These are phyloP conservation scores for Dipodascus geniculatus DNA, from an alignment of 805 yeast species.

Conservation along the genomic window DNA sequence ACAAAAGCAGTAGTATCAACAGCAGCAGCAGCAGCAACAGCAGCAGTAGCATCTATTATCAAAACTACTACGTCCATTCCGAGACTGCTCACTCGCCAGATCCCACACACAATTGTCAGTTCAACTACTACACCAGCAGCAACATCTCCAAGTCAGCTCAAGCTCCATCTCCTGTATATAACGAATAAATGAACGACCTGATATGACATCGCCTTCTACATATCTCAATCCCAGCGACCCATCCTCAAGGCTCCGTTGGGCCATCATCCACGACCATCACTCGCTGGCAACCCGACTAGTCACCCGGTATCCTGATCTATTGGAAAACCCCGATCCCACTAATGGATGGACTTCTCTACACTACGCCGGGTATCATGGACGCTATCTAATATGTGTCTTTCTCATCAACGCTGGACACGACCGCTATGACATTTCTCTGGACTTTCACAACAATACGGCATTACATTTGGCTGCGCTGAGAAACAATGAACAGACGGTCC, in stretches of 20 bases:
- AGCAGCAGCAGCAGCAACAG: too few relatives aligned
- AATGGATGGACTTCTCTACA: conserved; percentile 81
- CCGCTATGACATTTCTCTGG: conserved; percentile 33
- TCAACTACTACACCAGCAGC: too few relatives aligned
- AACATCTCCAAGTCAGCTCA: too few relatives aligned
- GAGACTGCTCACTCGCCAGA: too few relatives aligned
- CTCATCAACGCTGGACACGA: conserved; percentile 49
- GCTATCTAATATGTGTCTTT: conserved; percentile 50
- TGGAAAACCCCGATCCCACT: conserved; percentile 54
- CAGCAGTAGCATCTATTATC: too few relatives aligned
- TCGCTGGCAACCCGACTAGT: conserved; percentile 53
- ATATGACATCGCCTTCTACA: background rate
- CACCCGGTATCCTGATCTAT: conserved; percentile 54
- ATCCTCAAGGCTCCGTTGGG: conserved; percentile 50
- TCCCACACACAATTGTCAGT: too few relatives aligned
- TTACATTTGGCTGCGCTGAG: conserved; percentile 57
- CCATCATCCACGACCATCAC: conserved; percentile 50
- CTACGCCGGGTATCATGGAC: conserved; percentile 66
- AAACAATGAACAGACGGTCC: conserved; percentile 63
- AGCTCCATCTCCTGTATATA: too few relatives aligned
- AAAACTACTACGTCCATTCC: too few relatives aligned
- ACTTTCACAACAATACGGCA: conserved; percentile 51
- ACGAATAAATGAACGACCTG: background rate
- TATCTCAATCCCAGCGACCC: conserved; percentile 32
- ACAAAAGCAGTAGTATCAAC: too few relatives aligned